Evolutionary conservation across 768 basidiomycete species (phyloP).

Genomic region (Phaeotremella fagi): DNA sequence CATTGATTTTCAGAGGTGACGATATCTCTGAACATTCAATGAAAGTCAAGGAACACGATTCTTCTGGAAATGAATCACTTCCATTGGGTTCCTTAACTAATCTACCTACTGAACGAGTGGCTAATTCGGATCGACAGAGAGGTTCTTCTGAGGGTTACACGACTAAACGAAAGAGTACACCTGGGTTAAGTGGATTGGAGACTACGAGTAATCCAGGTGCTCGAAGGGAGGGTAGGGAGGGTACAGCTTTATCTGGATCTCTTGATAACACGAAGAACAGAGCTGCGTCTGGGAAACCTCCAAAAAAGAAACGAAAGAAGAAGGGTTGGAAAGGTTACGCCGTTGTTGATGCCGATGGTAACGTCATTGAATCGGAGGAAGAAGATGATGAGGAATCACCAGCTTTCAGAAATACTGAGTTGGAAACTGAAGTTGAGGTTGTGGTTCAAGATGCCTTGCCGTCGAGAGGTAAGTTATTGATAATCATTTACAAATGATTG

Average conservation of each 20-base stretch:
- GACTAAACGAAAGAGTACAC: not conserved
- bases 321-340: slow-evolving; percentile 29
- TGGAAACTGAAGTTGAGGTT: not conserved
- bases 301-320: slow-evolving; percentile 17
- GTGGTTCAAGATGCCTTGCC: not conserved
- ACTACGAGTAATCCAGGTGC: not conserved
- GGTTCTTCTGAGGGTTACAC: not conserved
- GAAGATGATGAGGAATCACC: not conserved
- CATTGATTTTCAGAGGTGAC: not conserved
- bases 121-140: not conserved
- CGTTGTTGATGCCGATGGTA: slow-evolving; percentile 25
- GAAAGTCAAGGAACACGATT: not conserved
- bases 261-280: not conserved
- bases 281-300: not conserved
- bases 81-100: not conserved
- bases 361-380: slow-evolving; percentile 16
- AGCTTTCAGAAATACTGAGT: not conserved
- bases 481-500: not conserved
- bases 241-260: not conserved
- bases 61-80: not conserved
- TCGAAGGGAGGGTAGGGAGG: not conserved
- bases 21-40: not conserved
- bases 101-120: not conserved
- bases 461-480: not conserved
- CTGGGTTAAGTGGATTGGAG: not conserved